Evolutionary conservation across 371 early-diverging fungal genomes (phyloP).

Genomic region (Apophysomyces sp.): DNA sequence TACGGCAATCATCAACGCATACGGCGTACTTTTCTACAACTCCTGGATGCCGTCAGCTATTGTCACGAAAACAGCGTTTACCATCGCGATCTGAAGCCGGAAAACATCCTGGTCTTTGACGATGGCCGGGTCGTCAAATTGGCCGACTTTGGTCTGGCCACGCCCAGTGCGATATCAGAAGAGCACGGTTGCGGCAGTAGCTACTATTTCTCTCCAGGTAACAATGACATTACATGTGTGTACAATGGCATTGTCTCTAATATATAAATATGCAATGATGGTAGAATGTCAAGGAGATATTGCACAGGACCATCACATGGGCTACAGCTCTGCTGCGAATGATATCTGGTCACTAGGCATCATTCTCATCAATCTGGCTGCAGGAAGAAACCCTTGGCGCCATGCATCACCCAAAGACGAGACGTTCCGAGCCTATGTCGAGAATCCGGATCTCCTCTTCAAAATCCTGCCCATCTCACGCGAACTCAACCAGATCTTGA

Average conservation of each 20-base stretch:
- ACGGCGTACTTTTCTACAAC: slow-evolving; percentile 53
- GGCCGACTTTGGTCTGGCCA: slow-evolving; percentile 94
- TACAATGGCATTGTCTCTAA: not conserved
- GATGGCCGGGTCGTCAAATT: slow-evolving; percentile 67
- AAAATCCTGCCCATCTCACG: slow-evolving; percentile 70
- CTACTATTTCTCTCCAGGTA: slow-evolving; percentile 91
- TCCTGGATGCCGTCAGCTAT: slow-evolving; percentile 54
- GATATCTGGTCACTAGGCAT: slow-evolving; percentile 89
- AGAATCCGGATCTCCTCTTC: slow-evolving; percentile 58
- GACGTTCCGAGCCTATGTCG: slow-evolving; percentile 68
- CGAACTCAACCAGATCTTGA: slow-evolving; percentile 71
- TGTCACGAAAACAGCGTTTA: slow-evolving; percentile 57
- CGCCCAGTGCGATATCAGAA: slow-evolving; percentile 64
- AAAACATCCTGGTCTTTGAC: slow-evolving; percentile 59
- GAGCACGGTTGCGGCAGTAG: slow-evolving; percentile 92
- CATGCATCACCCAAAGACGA: slow-evolving; percentile 72
- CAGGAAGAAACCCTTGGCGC: slow-evolving; percentile 82
- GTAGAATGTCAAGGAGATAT: slow-evolving; percentile 81
- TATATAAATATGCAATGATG: not conserved
- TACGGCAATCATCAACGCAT: slow-evolving; percentile 47
- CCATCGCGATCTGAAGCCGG: slow-evolving; percentile 82
- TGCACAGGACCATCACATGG: slow-evolving; percentile 30
- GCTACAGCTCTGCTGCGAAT: slow-evolving; percentile 74
- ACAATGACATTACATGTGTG: not conserved
- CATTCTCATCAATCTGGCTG: slow-evolving; percentile 75